These are phyloP conservation scores for Candida labiduridarum DNA, from an alignment of 1,139 yeast species.

Conservation along the genomic window DNA sequence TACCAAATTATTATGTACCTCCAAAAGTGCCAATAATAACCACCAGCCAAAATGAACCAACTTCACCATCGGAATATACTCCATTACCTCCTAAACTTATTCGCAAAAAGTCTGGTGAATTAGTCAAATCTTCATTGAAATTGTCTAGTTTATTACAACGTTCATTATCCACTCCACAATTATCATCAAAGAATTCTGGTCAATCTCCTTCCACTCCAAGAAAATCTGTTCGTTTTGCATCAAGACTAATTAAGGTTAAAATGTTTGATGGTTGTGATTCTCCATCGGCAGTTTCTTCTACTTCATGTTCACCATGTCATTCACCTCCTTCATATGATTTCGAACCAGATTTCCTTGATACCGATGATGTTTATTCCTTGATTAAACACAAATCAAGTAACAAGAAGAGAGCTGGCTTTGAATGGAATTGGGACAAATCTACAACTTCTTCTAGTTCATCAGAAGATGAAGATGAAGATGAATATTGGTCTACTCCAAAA, in stretches of 20 bases:
- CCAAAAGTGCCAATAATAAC: slow-evolving; percentile 12
- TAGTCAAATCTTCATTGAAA: slow-evolving; percentile 43
- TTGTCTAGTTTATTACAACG: slow-evolving; percentile 26
- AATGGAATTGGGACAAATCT: slow-evolving; percentile 16
- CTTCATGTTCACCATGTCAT: slow-evolving; percentile 34
- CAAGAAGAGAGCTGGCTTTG: slow-evolving; percentile 15
- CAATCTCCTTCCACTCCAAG: slow-evolving; percentile 11
- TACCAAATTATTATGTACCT: slow-evolving; percentile 18
- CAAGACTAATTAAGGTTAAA: slow-evolving; percentile 38
- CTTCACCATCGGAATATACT: slow-evolving; percentile 4
- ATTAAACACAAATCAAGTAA: slow-evolving; percentile 8
- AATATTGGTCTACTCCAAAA: slow-evolving; percentile 16
- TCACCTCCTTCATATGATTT: slow-evolving; percentile 27
- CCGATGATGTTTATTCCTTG: slow-evolving; percentile 21
- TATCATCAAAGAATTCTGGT: slow-evolving; percentile 15
- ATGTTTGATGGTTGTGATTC: slow-evolving; percentile 46
- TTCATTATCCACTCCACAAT: slow-evolving; percentile 30
- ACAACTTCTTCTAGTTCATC: slow-evolving; percentile 7
- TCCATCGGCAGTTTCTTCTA: slow-evolving; percentile 40
- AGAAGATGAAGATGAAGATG: slow-evolving; percentile 19
- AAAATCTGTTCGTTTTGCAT: slow-evolving; percentile 42
- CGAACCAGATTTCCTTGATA: slow-evolving; percentile 8
- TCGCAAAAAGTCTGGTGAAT: slow-evolving; percentile 42
- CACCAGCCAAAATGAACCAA: slow-evolving; percentile 1
- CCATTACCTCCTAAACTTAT: slow-evolving; percentile 19